These are phyloP conservation scores for Juglanconis sp. DNA, from an alignment of 2,329 filamentous ascomycete species.

Conservation along the genomic window DNA sequence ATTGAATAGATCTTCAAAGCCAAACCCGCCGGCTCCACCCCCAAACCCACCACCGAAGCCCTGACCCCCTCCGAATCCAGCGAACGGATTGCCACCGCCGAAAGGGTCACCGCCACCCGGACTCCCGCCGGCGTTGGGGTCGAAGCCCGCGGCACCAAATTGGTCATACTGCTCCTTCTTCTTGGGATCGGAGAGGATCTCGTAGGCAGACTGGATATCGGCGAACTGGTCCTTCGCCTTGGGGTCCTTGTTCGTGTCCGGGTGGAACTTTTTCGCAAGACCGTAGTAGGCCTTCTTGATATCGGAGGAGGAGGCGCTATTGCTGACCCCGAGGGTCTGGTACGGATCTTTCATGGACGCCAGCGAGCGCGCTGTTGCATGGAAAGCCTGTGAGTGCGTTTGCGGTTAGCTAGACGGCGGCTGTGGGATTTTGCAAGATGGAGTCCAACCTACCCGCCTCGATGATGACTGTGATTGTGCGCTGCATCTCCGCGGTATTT, in stretches of 20 bases:
- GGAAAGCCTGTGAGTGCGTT: conserved; percentile 46
- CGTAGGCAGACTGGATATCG: conserved; percentile 91
- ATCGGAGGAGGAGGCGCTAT: conserved; percentile 74
- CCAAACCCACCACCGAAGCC: conserved; percentile 83
- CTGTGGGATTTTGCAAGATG: not conserved
- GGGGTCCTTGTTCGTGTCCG: conserved; percentile 94
- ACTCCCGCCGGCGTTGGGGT: conserved; percentile 67
- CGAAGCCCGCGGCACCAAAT: conserved; percentile 84
- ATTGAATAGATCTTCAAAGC: conserved; percentile 88
- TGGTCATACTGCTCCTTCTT: conserved; percentile 92
- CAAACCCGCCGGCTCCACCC: conserved; percentile 18
- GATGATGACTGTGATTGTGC: conserved; percentile 5
- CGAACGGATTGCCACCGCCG: conserved; percentile 62
- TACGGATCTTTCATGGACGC: conserved; percentile 75
- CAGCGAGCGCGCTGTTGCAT: conserved; percentile 51
- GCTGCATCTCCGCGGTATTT: conserved; percentile 5
- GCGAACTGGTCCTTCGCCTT: conserved; percentile 92
- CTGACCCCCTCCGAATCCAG: conserved; percentile 51
- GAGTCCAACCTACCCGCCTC: conserved; percentile 9
- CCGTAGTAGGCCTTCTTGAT: conserved; percentile 99
- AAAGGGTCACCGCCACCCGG: conserved; percentile 60
- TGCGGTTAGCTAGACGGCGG: not conserved
- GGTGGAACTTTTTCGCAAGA: conserved; percentile 94
- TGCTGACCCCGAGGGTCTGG: conserved; percentile 77
- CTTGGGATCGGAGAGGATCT: conserved; percentile 85